Percentiles rank a stretch among this genome's conserved stretches.
Evolutionary conservation across 495 filamentous ascomycete species (phyloP).

Genomic region (Acidiella bohemica): DNA sequence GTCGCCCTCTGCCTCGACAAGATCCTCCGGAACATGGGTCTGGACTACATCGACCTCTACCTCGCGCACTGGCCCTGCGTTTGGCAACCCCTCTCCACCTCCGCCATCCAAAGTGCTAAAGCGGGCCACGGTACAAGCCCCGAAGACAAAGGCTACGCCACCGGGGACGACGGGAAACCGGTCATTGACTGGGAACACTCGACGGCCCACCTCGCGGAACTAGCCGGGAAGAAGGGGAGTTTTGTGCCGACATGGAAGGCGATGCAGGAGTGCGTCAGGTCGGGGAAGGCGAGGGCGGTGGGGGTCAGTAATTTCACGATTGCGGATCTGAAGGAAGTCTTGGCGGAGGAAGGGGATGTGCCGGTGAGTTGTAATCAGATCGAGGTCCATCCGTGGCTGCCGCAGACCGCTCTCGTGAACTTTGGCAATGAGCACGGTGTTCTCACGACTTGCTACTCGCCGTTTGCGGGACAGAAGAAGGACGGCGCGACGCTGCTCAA

Average conservation of each 20-base stretch:
- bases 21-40: constrained; percentile 40
- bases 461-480: constrained; percentile 28
- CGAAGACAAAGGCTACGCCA: neutral
- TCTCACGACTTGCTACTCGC: constrained; percentile 39
- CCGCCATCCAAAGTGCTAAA: constrained; percentile 8
- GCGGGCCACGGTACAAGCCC: constrained; percentile 1
- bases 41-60: constrained; percentile 59
- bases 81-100: constrained; percentile 3
- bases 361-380: constrained; percentile 19
- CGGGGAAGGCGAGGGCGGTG: constrained; percentile 45
- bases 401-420: constrained; percentile 16
- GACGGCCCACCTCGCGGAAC: constrained; percentile 2
- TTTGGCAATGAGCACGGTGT: constrained; percentile 33
- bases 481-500: constrained; percentile 19
- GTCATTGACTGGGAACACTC: constrained; percentile 13
- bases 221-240: constrained; percentile 8
- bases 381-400: constrained; percentile 21
- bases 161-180: constrained; percentile 10
- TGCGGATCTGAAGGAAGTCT: constrained; percentile 14
- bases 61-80: constrained; percentile 53
- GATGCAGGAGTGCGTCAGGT: constrained; percentile 43
- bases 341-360: constrained; percentile 10
- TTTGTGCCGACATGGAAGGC: constrained; percentile 31
- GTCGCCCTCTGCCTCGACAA: constrained; percentile 37
- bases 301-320: constrained; percentile 46